phyloP scores from a whole-genome alignment of 2,329 filamentous ascomycete species.

The Aspergillus pseudoglaucus region DNA sequence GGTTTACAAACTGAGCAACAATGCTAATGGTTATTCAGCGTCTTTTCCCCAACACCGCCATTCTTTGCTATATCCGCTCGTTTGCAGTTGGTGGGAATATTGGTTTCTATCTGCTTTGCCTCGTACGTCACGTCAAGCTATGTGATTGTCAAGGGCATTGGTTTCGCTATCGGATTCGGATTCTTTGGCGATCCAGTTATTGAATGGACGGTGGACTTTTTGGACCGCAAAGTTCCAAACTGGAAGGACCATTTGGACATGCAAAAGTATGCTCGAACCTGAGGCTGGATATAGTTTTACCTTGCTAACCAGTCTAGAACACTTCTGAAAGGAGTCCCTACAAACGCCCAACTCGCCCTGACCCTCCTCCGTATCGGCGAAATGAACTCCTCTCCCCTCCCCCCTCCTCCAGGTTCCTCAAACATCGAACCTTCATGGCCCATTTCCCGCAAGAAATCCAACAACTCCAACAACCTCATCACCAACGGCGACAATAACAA shows the following conservation, averaged over 20 bases:
- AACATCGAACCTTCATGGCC: conserved; percentile 26
- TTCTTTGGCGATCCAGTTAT: conserved; percentile 78
- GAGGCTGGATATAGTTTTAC: too few species aligned
- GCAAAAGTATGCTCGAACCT: conserved; percentile 44
- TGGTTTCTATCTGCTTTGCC: conserved; percentile 47
- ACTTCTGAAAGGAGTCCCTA: conserved; percentile 72
- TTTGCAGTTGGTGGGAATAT: conserved; percentile 48
- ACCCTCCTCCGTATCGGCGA: conserved; percentile 78
- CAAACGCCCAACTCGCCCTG: conserved; percentile 76
- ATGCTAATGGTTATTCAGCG: conserved; percentile 28
- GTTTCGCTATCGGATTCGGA: conserved; percentile 61
- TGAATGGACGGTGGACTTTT: conserved; percentile 48
- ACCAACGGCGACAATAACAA: conserved; percentile 59
- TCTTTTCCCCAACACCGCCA: conserved; percentile 56
- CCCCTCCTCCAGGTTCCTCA: conserved; percentile 49
- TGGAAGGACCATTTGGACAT: conserved; percentile 73
- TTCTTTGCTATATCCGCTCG: conserved; percentile 52
- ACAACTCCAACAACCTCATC: conserved; percentile 45
- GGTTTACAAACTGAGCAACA: not conserved
- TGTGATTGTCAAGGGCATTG: conserved; percentile 58
- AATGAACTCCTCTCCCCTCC: conserved; percentile 71
- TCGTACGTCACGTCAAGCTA: conserved; percentile 54
- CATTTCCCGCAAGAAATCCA: conserved; percentile 40
- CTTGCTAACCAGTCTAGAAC: conserved; percentile 40
- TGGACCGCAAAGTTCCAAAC: conserved; percentile 50